phyloP scores from a whole-genome alignment of 1,139 yeast species.

The Kodamaea alishanica region DNA sequence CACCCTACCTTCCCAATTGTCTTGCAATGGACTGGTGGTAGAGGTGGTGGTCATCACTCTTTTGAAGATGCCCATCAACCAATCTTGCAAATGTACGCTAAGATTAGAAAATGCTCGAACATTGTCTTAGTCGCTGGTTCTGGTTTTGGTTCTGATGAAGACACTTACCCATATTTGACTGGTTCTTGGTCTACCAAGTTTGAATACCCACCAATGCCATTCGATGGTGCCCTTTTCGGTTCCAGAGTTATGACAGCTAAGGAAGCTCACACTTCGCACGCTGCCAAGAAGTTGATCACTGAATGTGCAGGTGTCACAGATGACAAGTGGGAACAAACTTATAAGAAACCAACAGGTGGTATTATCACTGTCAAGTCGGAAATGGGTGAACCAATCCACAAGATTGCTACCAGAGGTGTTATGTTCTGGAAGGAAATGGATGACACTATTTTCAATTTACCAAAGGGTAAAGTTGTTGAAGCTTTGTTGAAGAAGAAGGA shows the following conservation, averaged over 20 bases:
- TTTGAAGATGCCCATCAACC: conserved; percentile 99
- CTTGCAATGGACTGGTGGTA: conserved; percentile 99
- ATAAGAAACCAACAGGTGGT: conserved; percentile 96
- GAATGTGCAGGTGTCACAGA: conserved; percentile 89
- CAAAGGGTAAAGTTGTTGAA: conserved; percentile 83
- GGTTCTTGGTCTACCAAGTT: conserved; percentile 89
- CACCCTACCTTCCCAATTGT: conserved; percentile 96
- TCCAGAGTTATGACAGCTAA: conserved; percentile 97
- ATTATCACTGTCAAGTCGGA: conserved; percentile 92
- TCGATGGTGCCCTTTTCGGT: conserved; percentile 94
- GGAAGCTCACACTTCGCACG: conserved; percentile 93
- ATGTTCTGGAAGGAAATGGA: conserved; percentile 96
- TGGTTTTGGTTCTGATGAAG: conserved; percentile 96
- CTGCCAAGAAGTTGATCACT: conserved; percentile 89
- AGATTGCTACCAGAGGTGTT: conserved; percentile 97
- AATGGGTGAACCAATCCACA: conserved; percentile 99
- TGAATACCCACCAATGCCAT: conserved; percentile 98
- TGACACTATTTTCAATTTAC: conserved; percentile 84
- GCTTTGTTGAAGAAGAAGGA: conserved; percentile 81
- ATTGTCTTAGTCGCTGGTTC: conserved; percentile 94
- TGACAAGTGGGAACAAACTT: conserved; percentile 86
- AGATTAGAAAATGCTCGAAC: conserved; percentile 88
- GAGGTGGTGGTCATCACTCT: conserved; percentile 99
- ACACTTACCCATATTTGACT: conserved; percentile 93
- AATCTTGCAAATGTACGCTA: conserved; percentile 88